phyloP scores from a whole-genome alignment of 495 filamentous ascomycete genomes.

The Xylona heveae region DNA sequence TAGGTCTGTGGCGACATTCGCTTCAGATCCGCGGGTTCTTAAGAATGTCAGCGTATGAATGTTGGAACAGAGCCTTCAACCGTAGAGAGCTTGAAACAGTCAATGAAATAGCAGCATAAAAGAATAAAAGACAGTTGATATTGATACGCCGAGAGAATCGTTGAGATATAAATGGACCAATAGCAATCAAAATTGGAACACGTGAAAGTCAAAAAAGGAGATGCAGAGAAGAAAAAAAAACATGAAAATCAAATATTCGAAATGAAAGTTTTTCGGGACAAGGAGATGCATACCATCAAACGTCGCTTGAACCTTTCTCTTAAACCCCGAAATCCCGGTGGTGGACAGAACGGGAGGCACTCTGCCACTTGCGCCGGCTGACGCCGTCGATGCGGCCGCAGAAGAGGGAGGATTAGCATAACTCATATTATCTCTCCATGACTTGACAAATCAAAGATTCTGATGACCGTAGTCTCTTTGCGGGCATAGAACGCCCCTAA shows the following conservation, averaged over 20 bases:
- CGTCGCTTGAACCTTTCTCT: constrained; percentile 51
- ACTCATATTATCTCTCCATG: no score
- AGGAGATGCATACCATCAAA: constrained; percentile 50
- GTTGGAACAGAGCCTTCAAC: not conserved
- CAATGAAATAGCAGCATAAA: not conserved
- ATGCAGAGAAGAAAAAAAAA: constrained; percentile 5
- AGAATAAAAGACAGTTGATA: constrained; percentile 6
- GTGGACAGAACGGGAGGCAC: no score
- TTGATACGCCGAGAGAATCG: no score
- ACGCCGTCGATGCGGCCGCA: no score
- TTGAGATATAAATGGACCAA: constrained; percentile 6
- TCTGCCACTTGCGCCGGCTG: no score
- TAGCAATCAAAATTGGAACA: constrained; percentile 9
- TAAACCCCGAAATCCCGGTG: constrained; percentile 29
- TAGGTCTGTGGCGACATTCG: constrained; percentile 30
- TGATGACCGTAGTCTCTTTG: no score
- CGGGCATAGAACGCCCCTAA: no score
- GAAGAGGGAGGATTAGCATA: no score
- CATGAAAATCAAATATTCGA: constrained; percentile 1
- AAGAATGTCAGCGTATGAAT: not conserved
- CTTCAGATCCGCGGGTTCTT: constrained; percentile 19
- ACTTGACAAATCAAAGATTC: no score
- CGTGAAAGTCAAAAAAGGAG: constrained; percentile 7
- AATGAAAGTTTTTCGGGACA: constrained; percentile 4
- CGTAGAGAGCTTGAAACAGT: not conserved